These are phyloP conservation scores for Echites panduratus DNA, from an alignment of 257 asterid species.

Conservation along the genomic window DNA sequence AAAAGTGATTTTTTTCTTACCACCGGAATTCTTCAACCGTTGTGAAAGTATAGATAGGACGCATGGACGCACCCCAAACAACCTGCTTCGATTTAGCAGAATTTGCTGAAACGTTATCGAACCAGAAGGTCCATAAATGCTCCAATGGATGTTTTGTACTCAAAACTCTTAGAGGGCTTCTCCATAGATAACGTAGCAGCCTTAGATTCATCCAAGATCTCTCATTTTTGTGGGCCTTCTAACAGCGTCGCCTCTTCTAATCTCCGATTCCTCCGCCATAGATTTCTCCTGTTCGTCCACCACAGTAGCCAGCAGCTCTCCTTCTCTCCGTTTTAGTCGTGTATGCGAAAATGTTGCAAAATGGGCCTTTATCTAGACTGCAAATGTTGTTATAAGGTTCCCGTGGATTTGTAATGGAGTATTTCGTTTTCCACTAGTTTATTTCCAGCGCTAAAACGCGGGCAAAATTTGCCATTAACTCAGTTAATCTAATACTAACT, in stretches of 20 bases:
- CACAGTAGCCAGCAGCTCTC: too few relatives aligned
- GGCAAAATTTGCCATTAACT: too few relatives aligned
- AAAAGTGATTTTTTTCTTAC: background rate
- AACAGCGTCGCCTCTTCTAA: constrained; percentile 12
- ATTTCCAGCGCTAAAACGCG: too few relatives aligned
- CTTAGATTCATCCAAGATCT: constrained; percentile 28
- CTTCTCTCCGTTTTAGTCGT: too few relatives aligned
- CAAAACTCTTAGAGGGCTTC: constrained; percentile 11
- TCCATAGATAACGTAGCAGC: constrained; percentile 16
- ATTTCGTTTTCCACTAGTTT: too few relatives aligned
- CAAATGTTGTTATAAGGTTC: too few relatives aligned
- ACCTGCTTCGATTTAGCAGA: constrained; percentile 21
- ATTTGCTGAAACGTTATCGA: constrained; percentile 35
- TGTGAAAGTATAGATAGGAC: constrained; percentile 45
- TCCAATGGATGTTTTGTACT: constrained; percentile 30
- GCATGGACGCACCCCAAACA: constrained; percentile 37
- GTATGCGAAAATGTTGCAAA: too few relatives aligned
- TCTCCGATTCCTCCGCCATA: constrained; percentile 11
- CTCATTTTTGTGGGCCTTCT: constrained; percentile 36
- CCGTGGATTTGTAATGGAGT: too few relatives aligned
- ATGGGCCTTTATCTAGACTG: too few relatives aligned
- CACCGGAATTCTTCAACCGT: constrained; percentile 51
- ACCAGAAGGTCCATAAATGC: constrained; percentile 46
- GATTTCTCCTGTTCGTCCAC: background rate
- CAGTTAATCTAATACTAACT: too few relatives aligned